Base-by-base conservation (phyloP, 1,284 basidiomycete species). In the Xerocomus nothofagi region DNA sequence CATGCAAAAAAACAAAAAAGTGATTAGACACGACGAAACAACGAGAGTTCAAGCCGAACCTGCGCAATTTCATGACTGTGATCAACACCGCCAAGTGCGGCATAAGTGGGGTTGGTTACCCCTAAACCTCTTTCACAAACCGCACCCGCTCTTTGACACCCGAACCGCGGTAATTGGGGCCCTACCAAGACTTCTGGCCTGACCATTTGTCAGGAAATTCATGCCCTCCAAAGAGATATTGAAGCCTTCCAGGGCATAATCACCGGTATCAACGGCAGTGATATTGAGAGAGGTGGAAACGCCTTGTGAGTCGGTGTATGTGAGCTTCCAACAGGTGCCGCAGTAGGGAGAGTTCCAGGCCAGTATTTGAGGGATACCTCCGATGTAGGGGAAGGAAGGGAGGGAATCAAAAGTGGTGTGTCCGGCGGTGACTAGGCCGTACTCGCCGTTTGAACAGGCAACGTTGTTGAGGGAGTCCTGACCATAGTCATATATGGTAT, bases 341-440 rank as follows among this genome's bases (percentile, higher is more conserved):
- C 66, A 68, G 34, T 53, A 44, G 9, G 2, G 44, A 1, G 60
- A 65, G 41, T 62, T 42, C 54, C 49, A 57, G 3, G 37, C 42
- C n/a, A 20, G 1, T 50, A 82, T 58, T 15, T 64, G 70, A 14
- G 60, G 56, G 4, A 72, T 69, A 3, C 72, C 78, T 21, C 77
- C 80, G 58, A 82, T 74, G 62, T 68, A 60, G 7, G 80, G 79
- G 66, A 76, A 82, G 46, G 56, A 65, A 26, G 78, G 77, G 27
- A 83, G 63, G 27, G 68, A 63, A n/a, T 62, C 64, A 54, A 80
- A 76, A 29, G 71, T 78, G 12, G 61, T 64, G 57, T 65, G 80
- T 15, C 72, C 71, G 17, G 62, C 61, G 23, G 71, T 72, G 39
- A 72, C 34, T 20, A 82, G 68, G 36, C 66, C 67, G 32, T 59